These are phyloP conservation scores for Cryphonectria nitschkei DNA, from an alignment of 2,329 filamentous ascomycete species.

Conservation along the genomic window DNA sequence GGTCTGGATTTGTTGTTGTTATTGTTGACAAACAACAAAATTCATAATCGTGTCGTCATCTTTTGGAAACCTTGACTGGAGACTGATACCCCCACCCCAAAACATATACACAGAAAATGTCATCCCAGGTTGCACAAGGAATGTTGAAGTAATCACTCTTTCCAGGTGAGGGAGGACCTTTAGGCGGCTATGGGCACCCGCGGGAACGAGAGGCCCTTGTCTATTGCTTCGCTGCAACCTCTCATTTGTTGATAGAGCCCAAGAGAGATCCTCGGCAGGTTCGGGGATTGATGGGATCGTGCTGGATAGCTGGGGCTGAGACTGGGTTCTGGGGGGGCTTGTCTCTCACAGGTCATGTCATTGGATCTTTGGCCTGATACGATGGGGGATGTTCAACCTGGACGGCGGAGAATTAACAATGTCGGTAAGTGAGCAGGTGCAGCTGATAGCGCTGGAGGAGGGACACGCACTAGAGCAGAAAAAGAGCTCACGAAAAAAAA, in stretches of 20 bases:
- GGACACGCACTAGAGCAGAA: neutral
- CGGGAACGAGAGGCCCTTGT: neutral
- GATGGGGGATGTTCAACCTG: neutral
- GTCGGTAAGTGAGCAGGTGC: neutral
- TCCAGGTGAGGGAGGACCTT: neutral
- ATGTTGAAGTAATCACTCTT: neutral
- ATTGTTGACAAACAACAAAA: neutral
- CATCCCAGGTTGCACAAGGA: neutral
- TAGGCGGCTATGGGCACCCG: neutral
- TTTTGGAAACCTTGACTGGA: neutral
- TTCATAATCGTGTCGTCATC: neutral
- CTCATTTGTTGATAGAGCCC: neutral
- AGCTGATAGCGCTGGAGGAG: neutral
- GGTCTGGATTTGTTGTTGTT: too few species aligned
- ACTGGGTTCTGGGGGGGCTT: neutral
- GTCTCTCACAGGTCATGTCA: conserved; percentile 7
- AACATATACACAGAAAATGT: neutral
- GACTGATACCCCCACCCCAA: neutral
- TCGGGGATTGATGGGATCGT: conserved; percentile 2
- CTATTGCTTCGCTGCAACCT: neutral
- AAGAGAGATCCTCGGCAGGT: neutral
- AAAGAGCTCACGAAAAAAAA: neutral
- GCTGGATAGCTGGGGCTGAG: conserved; percentile 7
- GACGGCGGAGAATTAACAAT: neutral
- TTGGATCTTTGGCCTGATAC: neutral